Percentiles rank a stretch among this genome's conserved stretches.
phyloP scores from a whole-genome alignment of 768 basidiomycete species.

The Collybia mongolica region DNA sequence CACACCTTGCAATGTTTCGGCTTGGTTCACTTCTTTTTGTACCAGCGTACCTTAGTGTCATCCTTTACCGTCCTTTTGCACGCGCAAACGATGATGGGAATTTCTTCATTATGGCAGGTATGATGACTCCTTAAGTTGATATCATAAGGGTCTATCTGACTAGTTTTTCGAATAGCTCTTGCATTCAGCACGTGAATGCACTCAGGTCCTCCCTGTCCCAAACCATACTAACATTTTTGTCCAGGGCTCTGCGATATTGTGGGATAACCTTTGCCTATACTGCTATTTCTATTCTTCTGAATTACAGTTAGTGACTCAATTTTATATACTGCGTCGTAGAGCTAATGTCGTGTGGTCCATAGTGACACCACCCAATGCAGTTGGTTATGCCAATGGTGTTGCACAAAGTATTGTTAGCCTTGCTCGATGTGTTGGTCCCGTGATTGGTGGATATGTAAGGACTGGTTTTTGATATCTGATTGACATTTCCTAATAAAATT shows the following conservation, averaged over 20 bases:
- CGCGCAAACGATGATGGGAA: slow-evolving; percentile 70
- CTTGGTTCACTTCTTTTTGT: slow-evolving; percentile 85
- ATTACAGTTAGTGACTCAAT: slow-evolving; percentile 58
- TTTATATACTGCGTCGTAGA: not conserved
- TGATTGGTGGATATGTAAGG: slow-evolving; percentile 80
- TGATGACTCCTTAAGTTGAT: slow-evolving; percentile 22
- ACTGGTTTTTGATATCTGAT: slow-evolving; percentile 13
- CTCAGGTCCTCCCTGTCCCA: not conserved
- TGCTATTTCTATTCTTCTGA: slow-evolving; percentile 81
- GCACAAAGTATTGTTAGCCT: slow-evolving; percentile 95
- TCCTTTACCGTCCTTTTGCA: slow-evolving; percentile 72
- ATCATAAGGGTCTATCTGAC: slow-evolving; percentile 7
- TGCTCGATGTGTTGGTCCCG: slow-evolving; percentile 87
- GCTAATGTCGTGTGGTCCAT: slow-evolving; percentile 7
- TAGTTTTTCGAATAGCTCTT: slow-evolving; percentile 43
- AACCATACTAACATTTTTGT: slow-evolving; percentile 1
- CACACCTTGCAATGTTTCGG: slow-evolving; percentile 88
- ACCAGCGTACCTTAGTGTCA: slow-evolving; percentile 83
- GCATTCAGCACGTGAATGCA: slow-evolving; percentile 76
- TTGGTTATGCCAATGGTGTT: slow-evolving; percentile 92
- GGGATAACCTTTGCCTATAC: slow-evolving; percentile 91
- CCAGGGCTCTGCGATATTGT: slow-evolving; percentile 83
- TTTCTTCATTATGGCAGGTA: slow-evolving; percentile 78
- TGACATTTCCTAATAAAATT: not conserved
- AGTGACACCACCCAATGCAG: slow-evolving; percentile 90